These are phyloP conservation scores for Agastache rugosa DNA, from an alignment of 257 asterid genomes.

Conservation along the genomic window DNA sequence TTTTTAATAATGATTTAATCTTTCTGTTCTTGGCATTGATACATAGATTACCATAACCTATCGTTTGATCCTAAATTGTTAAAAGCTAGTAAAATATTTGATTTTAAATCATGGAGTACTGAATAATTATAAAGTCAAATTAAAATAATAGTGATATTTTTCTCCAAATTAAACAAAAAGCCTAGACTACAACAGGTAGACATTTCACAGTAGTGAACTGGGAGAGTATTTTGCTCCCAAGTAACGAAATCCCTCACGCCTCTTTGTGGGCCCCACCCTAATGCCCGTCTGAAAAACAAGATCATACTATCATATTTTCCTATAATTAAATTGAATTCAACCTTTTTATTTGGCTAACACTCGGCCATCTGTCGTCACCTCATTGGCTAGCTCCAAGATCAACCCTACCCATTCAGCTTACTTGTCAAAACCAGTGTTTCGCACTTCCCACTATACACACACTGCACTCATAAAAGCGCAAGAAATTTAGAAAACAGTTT, in stretches of 20 bases:
- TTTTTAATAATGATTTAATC: too few species aligned
- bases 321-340: not conserved
- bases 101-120: too few species aligned
- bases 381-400: constrained; percentile 45
- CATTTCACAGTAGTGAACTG: not conserved
- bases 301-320: constrained; percentile 25
- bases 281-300: constrained; percentile 18
- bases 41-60: too few species aligned
- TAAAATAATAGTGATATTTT: too few species aligned
- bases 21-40: too few species aligned
- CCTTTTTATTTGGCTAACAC: constrained; percentile 54
- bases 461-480: constrained; percentile 21
- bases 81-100: too few species aligned
- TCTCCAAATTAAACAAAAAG: too few species aligned
- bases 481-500: not conserved
- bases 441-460: constrained; percentile 16
- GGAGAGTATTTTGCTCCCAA: not conserved
- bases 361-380: constrained; percentile 34
- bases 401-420: constrained; percentile 41
- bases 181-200: too few species aligned
- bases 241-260: constrained; percentile 34
- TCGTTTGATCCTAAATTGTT: too few species aligned
- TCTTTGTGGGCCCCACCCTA: constrained; percentile 39
- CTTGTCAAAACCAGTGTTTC: not conserved
- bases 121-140: too few species aligned